Evolutionary conservation across 345 rosid species (phyloP), one percentile per base, ranked within the genome.

Genomic region (Hirschfeldia incana): DNA sequence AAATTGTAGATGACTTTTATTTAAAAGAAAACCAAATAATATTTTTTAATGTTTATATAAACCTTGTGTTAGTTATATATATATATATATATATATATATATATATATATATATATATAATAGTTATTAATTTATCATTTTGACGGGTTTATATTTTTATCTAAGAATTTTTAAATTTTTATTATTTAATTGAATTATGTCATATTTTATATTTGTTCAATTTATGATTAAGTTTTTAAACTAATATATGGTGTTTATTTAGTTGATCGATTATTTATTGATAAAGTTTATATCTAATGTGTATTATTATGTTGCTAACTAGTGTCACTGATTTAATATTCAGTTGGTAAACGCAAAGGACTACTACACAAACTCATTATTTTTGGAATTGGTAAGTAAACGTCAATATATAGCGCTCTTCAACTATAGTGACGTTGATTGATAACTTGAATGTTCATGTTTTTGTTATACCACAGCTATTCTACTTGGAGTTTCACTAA

Each of bases 401-500:
- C 16, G 36, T 10, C 27, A 15, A 15, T 29, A 36, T 36, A 36
- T 36, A 36, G 8, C 0, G 8, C 27, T 63, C 6, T 15, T 8
- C 2, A 8, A 8, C 1, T 32, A 53, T 51, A 10, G 32, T 32
- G 28, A 26, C 4, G 4, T 6, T 53, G 30, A 55, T 55, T 2
- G 9, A 4, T 70, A 53, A 70, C 37, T 16, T 11, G 29, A 68
- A 26, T 33, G n/a, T 76, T 30, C 21, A 0, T 60, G 28, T 42
- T 76, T 76, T 15, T 27, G 44, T 67, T 7, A 12, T 12, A 8
- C 2, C 85, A 89, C 29, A 58, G 96, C 88, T 26, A 17, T 84
- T 44, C 74, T 76, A 39, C 78, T 80, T 7, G 94, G 86, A 74
- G 84, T 81, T 75, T 78, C 53, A 39, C 44, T 88, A 10, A 77